Evolutionary conservation across 805 yeast genomes (phyloP).

Genomic region (Komagataella populi): DNA sequence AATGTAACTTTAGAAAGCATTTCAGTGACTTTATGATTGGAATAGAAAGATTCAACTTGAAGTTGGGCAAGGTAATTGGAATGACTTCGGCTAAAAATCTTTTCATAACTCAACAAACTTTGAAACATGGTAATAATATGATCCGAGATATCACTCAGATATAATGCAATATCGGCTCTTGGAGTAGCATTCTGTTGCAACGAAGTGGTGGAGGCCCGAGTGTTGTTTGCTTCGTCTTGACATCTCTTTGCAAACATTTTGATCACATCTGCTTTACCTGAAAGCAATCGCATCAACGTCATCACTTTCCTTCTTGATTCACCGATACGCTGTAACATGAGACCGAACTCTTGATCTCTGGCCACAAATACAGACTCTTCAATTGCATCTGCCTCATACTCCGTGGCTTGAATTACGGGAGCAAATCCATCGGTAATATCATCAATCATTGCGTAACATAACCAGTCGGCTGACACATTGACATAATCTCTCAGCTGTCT

Average conservation of each 20-base stretch:
- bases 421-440: slow-evolving; percentile 79
- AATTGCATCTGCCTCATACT: slow-evolving; percentile 70
- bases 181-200: slow-evolving; percentile 33
- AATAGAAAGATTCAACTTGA: slow-evolving; percentile 82
- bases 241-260: slow-evolving; percentile 94
- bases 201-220: neutral
- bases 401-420: slow-evolving; percentile 65
- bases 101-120: slow-evolving; percentile 79
- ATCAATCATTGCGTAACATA: slow-evolving; percentile 72
- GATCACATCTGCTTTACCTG: slow-evolving; percentile 93
- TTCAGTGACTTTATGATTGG: slow-evolving; percentile 75
- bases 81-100: slow-evolving; percentile 85
- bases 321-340: slow-evolving; percentile 73
- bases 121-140: slow-evolving; percentile 95
- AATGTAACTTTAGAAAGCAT: slow-evolving; percentile 83
- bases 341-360: slow-evolving; percentile 58
- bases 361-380: slow-evolving; percentile 80
- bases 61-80: slow-evolving; percentile 86
- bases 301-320: slow-evolving; percentile 83
- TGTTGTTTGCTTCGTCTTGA: slow-evolving; percentile 43
- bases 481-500: slow-evolving; percentile 69
- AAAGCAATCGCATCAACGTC: slow-evolving; percentile 79
- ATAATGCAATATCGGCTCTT: slow-evolving; percentile 82
- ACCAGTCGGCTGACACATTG: slow-evolving; percentile 69
- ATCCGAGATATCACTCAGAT: slow-evolving; percentile 92